Evolutionary conservation across 345 rosid species (phyloP), one percentile per base, ranked within the genome.

Genomic region (Firmiana major): DNA sequence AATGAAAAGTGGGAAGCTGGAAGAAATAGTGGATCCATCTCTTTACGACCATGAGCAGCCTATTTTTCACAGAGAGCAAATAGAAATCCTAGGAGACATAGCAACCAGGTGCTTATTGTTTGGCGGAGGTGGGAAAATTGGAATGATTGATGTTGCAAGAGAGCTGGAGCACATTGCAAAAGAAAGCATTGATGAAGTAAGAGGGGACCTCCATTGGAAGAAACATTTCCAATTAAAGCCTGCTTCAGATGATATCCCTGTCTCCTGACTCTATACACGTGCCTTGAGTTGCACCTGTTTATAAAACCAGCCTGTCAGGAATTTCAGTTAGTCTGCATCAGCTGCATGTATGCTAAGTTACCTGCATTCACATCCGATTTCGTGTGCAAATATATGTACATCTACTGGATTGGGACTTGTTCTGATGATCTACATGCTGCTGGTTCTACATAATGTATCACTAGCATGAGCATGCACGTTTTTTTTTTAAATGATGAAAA

Each of bases 181-280:
- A 80, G 88, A 87, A 55, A 85, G 84, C 82, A 80, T 79, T 49
- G 87, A 85, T 71, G 82, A 12, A 80, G 87, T 55, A 88, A 79
- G 75, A 89, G 86, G 71, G 88, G 87, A 70, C 86, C 86, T 49
- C 88, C 85, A 11, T 80, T 90, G 53, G 92, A 94, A 69, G 97
- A 94, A 80, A 94, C 97, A 22, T 92, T 92, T 92, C 94, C 5
- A 94, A 91, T 84, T 94, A 93, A 49, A 92, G 94, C 78, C 87
- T 94, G 51, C 94, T 94, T 73, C 96, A 94, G 77, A 92, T 94
- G 98, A 88, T 90, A 28, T 94, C 97, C 16, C 86, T 88, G 96
- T 94, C 97, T 75, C 98, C 94, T 76, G 98, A 91, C 72, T 94
- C 94, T 4, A 81, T 88, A 22, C 64, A 84, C 34, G 83, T 84